A percentile compares a stretch with the other conserved stretches of the same genome.
phyloP scores from a whole-genome alignment of 768 basidiomycete species.

The Hygrophoropsis aurantiaca region DNA sequence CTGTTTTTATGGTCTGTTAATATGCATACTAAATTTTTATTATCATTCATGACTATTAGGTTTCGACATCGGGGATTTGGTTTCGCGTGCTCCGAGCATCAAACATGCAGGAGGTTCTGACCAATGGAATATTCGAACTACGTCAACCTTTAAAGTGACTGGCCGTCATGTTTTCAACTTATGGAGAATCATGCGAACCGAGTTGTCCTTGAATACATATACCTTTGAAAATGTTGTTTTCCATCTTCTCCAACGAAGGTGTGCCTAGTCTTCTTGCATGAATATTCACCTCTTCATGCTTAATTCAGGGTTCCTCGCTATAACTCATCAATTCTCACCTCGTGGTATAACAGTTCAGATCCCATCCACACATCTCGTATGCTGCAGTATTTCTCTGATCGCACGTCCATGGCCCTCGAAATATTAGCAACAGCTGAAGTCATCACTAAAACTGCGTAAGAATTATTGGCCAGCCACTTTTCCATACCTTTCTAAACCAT shows the following conservation, averaged over 20 bases:
- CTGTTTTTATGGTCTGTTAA: constrained; percentile 49
- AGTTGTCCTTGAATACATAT: constrained; percentile 75
- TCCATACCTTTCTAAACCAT: neutral
- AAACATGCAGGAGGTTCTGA: constrained; percentile 40
- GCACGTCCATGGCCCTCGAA: constrained; percentile 70
- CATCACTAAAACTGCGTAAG: constrained; percentile 86
- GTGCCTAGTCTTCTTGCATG: constrained; percentile 11
- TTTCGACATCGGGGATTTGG: constrained; percentile 66
- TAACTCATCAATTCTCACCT: constrained; percentile 55
- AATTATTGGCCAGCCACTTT: neutral
- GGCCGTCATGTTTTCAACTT: constrained; percentile 92
- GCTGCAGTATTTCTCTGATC: constrained; percentile 61
- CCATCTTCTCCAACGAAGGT: constrained; percentile 78
- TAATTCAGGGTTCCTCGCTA: constrained; percentile 73
- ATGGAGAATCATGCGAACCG: constrained; percentile 90
- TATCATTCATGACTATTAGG: constrained; percentile 41
- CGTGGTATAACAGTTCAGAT: constrained; percentile 63
- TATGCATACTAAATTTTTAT: constrained; percentile 1
- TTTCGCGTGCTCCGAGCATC: constrained; percentile 71
- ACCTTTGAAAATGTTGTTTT: constrained; percentile 90
- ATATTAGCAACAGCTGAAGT: constrained; percentile 80
- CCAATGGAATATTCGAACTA: constrained; percentile 71
- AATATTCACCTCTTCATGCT: constrained; percentile 1
- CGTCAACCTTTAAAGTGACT: constrained; percentile 78
- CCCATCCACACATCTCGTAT: constrained; percentile 56